Base-by-base conservation (phyloP, 306 rosid genomes). In the Cyclanthera cordifolia region DNA sequence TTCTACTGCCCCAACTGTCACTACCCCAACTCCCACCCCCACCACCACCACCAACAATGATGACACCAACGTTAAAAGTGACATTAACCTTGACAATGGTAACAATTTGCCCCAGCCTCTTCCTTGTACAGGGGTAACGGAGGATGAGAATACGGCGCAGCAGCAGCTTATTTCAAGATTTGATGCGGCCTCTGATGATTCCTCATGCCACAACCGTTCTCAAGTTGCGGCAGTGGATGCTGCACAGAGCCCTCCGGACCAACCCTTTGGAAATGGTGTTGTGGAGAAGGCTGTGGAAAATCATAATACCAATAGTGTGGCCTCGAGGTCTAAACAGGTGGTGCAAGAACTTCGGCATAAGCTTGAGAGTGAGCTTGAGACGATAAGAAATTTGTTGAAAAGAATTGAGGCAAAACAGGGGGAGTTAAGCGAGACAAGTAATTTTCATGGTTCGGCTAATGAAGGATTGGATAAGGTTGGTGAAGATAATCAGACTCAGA, bases 381-480 rank as follows among this genome's bases (percentile, higher is more conserved):
- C 24, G 28, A 89, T 92, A 55, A 83, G 90, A 74, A 77, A 73
- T 82, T 75, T 84, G 86, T 87, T 89, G 74, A 84, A 79, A 83
- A 89, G 68, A 82, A 81, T 92, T 78, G 97, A 92, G 69, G 82
- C 53, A 50, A 89, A 87, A 75, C 97, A 87, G 84, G 88, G 87
- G 76, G 89, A 81, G 67, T 71, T 80, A 39, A 75, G 79, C 47
- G 84, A 81, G 59, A 65, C 65, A 69, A 51, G 84, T 41, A 78
- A 37, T 66, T 70, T 78, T 2, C 83, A 75, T 80, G 27, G 73
- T 15, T 52, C 70, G 15, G 45, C 68, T 14, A 81, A 73, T 78
- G 79, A 75, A 65, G 75, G 74, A 57, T 47, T 82, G 19, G 74
- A 67, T 60, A 83, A 79, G 74, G 83, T 83, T 1, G 69, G 78